Evolutionary conservation across 2,329 filamentous ascomycete species (phyloP).

Genomic region (Penicillium decumbens): DNA sequence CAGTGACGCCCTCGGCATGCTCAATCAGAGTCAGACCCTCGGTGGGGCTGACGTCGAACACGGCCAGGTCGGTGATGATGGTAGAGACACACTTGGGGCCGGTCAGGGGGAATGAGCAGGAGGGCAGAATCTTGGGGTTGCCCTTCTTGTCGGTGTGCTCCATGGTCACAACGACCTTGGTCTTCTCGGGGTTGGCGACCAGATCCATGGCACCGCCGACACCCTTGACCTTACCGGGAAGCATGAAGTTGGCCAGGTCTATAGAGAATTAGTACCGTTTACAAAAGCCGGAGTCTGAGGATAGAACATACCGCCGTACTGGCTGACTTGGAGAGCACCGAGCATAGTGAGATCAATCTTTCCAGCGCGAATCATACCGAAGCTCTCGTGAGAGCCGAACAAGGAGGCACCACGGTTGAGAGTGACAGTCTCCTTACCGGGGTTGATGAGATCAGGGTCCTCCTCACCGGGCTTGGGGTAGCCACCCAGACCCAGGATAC

Average conservation of each 20-base stretch:
- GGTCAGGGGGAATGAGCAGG: constrained; percentile 62
- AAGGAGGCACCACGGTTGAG: constrained; percentile 68
- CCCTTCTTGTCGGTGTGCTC: constrained; percentile 68
- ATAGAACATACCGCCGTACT: constrained; percentile 51
- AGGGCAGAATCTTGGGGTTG: constrained; percentile 59
- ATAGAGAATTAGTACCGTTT: constrained; percentile 1
- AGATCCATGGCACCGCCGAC: constrained; percentile 77
- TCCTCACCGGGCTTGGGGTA: constrained; percentile 66
- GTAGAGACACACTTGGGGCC: constrained; percentile 63
- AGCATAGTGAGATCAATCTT: constrained; percentile 81
- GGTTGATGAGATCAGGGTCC: constrained; percentile 77
- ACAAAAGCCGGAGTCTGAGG: background rate
- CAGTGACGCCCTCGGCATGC: constrained; percentile 63
- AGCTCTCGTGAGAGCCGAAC: constrained; percentile 77
- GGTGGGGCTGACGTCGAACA: constrained; percentile 68
- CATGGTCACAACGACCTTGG: constrained; percentile 68
- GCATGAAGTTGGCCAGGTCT: constrained; percentile 86
- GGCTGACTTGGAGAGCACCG: constrained; percentile 75
- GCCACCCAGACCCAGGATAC: constrained; percentile 74
- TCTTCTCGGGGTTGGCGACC: constrained; percentile 66
- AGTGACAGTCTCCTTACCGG: constrained; percentile 83
- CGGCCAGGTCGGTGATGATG: constrained; percentile 68
- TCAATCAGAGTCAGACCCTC: constrained; percentile 57
- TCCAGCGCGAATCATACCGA: constrained; percentile 81
- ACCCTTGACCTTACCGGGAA: constrained; percentile 79